Base-by-base conservation (phyloP, 108 stramenopile species). In the Skeletonema tropicum region DNA sequence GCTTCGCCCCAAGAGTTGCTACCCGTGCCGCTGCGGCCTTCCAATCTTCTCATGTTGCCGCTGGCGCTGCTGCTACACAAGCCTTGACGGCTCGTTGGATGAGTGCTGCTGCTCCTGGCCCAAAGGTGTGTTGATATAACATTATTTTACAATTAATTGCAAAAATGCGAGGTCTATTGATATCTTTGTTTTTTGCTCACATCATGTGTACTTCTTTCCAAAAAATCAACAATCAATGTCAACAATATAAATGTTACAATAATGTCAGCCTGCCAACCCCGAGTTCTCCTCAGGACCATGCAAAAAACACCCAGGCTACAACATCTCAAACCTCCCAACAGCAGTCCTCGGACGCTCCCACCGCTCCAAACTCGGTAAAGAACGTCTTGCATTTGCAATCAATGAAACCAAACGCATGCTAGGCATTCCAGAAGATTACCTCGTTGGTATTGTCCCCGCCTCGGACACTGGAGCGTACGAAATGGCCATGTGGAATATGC, bases 401-500 rank as follows among this genome's bases (percentile, higher is more conserved):
- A 90, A 93, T 52, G 94, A 96, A 73, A 96, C 98, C 38, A 97
- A 96, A 88, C 83, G 89, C n/a, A 67, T 99, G 59, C 86, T 99
- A 42, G 84, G 85, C 61, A 74, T 99, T 42, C 99, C 99, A 25
- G 97, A 97, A 3, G 95, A 94, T 74, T 99, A 97, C 87, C 87
- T 88, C 38, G 82, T 97, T 17, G 97, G 96, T 35, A 97, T 98
- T 73, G 99, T 99, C 58, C 98, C 99, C 59, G 99, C 97, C 59
- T 97, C 97, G 15, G 99, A 99, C 72, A 99, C 99, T 29, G 99
- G 99, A 23, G 99, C 99, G 23, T 99, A 96, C 80, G 99, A 99
- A 90, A 99, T 99, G 99, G 99, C 99, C 76, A 99, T 99, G 99
- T 99, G 99, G 99, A 96, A 89, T 82, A 94, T 99, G 87, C 87